Evolutionary conservation across 2,329 filamentous ascomycete species (phyloP).

Genomic region (Cladosporium oxysporum): DNA sequence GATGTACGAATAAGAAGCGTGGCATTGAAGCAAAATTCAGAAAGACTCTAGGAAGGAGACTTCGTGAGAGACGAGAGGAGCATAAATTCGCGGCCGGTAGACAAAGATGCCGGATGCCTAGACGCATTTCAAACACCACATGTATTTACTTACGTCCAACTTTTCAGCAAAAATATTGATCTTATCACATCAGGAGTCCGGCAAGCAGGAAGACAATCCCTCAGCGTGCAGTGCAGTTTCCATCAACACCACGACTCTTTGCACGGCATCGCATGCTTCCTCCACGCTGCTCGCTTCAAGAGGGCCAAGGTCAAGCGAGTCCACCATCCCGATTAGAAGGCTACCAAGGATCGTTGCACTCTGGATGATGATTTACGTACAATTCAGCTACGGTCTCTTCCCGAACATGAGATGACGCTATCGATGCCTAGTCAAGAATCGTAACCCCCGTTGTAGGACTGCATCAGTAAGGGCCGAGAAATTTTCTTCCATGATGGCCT

Average conservation of each 20-base stretch:
- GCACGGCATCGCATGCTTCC: neutral
- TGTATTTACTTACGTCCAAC: neutral
- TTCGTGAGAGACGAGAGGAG: neutral
- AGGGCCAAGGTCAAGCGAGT: neutral
- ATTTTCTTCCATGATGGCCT: too few species aligned
- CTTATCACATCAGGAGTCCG: neutral
- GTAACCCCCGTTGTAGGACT: too few species aligned
- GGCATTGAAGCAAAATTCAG: neutral
- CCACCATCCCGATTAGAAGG: neutral
- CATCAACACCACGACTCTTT: neutral
- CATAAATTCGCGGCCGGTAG: neutral
- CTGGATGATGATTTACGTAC: neutral
- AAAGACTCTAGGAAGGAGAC: neutral
- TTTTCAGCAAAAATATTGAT: neutral
- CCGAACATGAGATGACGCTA: too few species aligned
- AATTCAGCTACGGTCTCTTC: neutral
- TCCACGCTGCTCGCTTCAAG: neutral
- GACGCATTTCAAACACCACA: neutral
- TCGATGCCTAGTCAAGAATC: too few species aligned
- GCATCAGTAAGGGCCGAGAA: too few species aligned
- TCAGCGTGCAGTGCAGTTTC: neutral
- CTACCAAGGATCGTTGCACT: neutral
- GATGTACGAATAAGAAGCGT: constrained; percentile 1
- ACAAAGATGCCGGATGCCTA: neutral
- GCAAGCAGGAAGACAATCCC: neutral